Evolutionary conservation across 257 asterid genomes (phyloP), one percentile per base, ranked within the genome.

Genomic region (Verbascum thapsus): DNA sequence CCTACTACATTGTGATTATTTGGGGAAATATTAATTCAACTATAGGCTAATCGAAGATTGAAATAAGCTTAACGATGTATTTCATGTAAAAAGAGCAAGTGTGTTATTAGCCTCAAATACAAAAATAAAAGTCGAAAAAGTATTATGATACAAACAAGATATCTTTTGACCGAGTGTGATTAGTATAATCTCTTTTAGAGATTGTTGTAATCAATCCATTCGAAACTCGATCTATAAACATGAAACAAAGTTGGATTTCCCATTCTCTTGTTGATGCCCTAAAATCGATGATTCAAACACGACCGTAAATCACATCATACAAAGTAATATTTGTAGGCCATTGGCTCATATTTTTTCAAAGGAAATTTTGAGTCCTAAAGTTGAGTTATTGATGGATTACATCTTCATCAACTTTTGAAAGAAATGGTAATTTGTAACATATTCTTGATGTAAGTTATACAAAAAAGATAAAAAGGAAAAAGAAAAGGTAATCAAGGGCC

Each of bases 241-340:
- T 37, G 20, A 0, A 0, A 23, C 1, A 55, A 55, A 37, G 60
- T 49, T 38, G 60, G 65, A 71, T 65, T 71, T 72, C 75, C 35
- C 78, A 53, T 56, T 73, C 58, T 61, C 74, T 48, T 60, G n/a
- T 26, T 68, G 76, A 77, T 61, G 56, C 61, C 20, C 78, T 71
- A 23, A 61, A 1, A 71, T 49, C 50, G 67, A 48, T 19, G 48
- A 41, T 76, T 80, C 78, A 72, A 79, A 77, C 80, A 72, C 19
- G 69, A 66, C 72, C 61, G 52, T 67, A 82, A 81, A 84, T 89
- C 95, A 84, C 91, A 81, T 89, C 94, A 77, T 74, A 58, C 57
- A 88, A 88, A 84, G 90, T 76, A 72, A 66, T 58, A 59, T 64
- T 72, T 43, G 72, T 47, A 58, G 66, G 76, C 61, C 70, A 74